These are phyloP conservation scores for Trichosporon coremiiforme DNA, from an alignment of 1,284 basidiomycete species.

Conservation along the genomic window DNA sequence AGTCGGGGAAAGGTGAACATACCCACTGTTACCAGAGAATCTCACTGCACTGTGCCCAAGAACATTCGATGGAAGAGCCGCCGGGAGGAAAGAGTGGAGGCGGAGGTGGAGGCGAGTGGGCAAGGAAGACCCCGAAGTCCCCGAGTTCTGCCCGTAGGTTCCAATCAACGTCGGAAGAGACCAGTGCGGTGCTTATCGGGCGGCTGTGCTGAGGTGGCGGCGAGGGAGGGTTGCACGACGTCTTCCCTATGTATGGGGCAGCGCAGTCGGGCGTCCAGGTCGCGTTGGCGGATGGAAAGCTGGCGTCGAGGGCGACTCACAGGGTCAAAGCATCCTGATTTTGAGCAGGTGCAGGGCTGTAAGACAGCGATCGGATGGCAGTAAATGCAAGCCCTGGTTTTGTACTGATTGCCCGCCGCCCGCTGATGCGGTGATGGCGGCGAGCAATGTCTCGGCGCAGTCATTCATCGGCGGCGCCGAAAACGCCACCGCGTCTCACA, in stretches of 20 bases:
- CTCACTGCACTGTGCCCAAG: no score
- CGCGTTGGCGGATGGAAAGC: background rate
- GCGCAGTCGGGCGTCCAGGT: background rate
- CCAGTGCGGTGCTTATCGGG: background rate
- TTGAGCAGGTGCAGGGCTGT: background rate
- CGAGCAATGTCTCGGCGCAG: background rate
- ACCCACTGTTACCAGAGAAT: no score
- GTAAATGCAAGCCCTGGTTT: background rate
- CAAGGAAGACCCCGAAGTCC: background rate
- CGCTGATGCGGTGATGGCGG: background rate
- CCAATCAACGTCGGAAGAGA: background rate
- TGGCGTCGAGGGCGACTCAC: background rate
- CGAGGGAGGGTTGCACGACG: background rate
- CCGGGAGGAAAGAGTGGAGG: background rate
- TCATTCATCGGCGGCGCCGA: background rate
- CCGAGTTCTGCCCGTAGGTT: background rate
- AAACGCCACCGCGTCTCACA: background rate
- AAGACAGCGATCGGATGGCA: background rate
- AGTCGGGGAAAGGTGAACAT: no score
- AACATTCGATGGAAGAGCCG: background rate
- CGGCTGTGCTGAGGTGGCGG: conserved; percentile 8
- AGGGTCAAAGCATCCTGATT: background rate
- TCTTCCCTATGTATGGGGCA: background rate
- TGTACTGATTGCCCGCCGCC: conserved; percentile 4
- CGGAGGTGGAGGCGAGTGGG: background rate